These are phyloP conservation scores for Immersiella caudata DNA, from an alignment of 495 filamentous ascomycete species.

Conservation along the genomic window DNA sequence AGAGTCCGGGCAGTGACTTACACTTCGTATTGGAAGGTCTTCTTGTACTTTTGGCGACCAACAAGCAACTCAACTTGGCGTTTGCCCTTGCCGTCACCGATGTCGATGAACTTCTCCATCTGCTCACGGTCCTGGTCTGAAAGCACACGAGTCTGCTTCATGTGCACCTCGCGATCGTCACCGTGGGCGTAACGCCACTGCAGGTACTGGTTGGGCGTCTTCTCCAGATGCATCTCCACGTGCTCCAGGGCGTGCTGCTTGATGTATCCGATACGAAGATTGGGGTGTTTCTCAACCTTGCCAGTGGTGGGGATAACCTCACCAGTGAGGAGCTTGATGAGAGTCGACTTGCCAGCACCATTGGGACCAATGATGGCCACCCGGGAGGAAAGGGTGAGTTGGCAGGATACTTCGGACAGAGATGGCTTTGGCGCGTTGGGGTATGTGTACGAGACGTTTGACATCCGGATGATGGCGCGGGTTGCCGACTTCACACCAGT, in stretches of 20 bases:
- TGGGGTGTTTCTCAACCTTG: constrained; percentile 97
- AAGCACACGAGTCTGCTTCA: constrained; percentile 95
- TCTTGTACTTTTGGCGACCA: constrained; percentile 98
- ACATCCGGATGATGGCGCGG: constrained; percentile 93
- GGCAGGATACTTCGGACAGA: constrained; percentile 80
- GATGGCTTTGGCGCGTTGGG: constrained; percentile 84
- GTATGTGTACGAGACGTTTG: constrained; percentile 85
- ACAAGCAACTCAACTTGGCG: constrained; percentile 86
- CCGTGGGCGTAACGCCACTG: constrained; percentile 98
- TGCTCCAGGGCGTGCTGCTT: constrained; percentile 99
- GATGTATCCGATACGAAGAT: constrained; percentile 98
- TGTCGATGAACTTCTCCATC: constrained; percentile 84
- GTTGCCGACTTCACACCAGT: constrained; percentile 94
- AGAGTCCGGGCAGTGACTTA: constrained; percentile 37
- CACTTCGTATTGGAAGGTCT: constrained; percentile 98
- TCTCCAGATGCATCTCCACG: constrained; percentile 99
- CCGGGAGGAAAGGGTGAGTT: constrained; percentile 85
- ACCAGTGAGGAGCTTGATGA: constrained; percentile 98
- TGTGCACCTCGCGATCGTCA: constrained; percentile 92
- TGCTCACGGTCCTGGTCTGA: constrained; percentile 83
- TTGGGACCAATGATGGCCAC: constrained; percentile 96
- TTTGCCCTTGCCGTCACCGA: constrained; percentile 76
- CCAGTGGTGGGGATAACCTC: constrained; percentile 85
- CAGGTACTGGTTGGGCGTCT: constrained; percentile 97
- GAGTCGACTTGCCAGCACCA: constrained; percentile 96